phyloP scores from a whole-genome alignment of 768 basidiomycete species.

The Xanthoconium stramineum region DNA sequence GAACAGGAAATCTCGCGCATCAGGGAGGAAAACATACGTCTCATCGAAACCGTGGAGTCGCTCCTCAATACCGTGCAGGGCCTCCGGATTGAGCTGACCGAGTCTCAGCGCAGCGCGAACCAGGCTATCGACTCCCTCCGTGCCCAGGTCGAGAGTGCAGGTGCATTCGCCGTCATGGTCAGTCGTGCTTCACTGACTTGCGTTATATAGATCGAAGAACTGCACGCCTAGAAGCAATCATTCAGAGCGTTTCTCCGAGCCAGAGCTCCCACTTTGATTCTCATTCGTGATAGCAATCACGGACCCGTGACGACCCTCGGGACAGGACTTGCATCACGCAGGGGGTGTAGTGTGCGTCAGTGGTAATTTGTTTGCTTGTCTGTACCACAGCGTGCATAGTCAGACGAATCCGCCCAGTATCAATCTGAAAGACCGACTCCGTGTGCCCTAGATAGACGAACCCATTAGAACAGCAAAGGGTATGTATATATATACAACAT shows the following conservation, averaged over 20 bases:
- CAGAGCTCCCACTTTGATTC: no score
- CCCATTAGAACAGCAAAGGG: no score
- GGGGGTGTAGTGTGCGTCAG: no score
- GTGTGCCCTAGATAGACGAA: no score
- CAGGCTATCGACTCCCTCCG: background rate
- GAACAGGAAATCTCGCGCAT: background rate
- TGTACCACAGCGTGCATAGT: no score
- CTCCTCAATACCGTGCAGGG: background rate
- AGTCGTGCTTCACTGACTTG: background rate
- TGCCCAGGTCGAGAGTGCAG: background rate
- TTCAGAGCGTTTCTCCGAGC: background rate
- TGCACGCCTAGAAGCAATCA: background rate
- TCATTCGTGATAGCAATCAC: no score
- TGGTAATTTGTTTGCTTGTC: no score
- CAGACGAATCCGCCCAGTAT: no score
- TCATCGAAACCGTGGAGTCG: background rate
- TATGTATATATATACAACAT: no score
- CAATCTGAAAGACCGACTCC: no score
- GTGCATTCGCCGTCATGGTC: background rate
- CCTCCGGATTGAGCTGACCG: background rate
- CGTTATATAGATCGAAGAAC: background rate
- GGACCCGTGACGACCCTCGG: no score
- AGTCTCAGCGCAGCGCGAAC: background rate
- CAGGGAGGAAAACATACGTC: background rate
- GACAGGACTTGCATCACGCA: no score